Conservation (phyloP, 1,139 yeast genomes). For the Lodderomyces theae region DNA sequence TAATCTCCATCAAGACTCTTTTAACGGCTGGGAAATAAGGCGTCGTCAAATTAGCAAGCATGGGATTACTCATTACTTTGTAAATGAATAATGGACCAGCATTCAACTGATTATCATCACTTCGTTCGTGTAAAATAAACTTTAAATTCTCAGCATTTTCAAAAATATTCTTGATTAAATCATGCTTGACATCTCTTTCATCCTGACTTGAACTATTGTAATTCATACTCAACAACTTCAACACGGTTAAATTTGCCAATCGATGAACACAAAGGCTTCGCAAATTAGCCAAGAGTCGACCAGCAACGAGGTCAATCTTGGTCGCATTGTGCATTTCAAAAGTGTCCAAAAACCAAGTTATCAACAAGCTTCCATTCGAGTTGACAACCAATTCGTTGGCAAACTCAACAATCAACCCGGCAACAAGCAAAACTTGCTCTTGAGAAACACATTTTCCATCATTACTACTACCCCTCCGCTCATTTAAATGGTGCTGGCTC, state of each 20-base stretch:
- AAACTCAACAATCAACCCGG: slow-evolving; percentile 75
- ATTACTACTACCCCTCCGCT: background rate
- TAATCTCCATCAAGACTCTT: slow-evolving; percentile 55
- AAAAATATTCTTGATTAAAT: slow-evolving; percentile 64
- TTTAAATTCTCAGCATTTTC: slow-evolving; percentile 41
- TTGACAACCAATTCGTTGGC: slow-evolving; percentile 80
- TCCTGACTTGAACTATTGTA: slow-evolving; percentile 41
- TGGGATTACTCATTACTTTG: slow-evolving; percentile 70
- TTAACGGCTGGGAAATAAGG: slow-evolving; percentile 46
- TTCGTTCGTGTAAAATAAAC: slow-evolving; percentile 17
- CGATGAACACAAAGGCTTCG: slow-evolving; percentile 76
- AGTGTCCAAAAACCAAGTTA: slow-evolving; percentile 94
- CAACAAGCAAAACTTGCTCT: slow-evolving; percentile 73
- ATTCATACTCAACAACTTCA: slow-evolving; percentile 73
- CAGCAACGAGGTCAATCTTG: slow-evolving; percentile 35
- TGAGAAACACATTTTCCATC: slow-evolving; percentile 27
- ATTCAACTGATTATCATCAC: slow-evolving; percentile 27
- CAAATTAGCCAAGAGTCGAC: slow-evolving; percentile 60
- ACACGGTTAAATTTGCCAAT: slow-evolving; percentile 77
- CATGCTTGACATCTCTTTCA: slow-evolving; percentile 47
- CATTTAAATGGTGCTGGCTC: slow-evolving; percentile 10
- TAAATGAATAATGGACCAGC: slow-evolving; percentile 86
- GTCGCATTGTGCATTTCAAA: slow-evolving; percentile 56
- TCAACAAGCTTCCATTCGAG: slow-evolving; percentile 81
- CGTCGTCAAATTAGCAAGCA: slow-evolving; percentile 26